A percentile compares a stretch with the other conserved stretches of the same genome.
phyloP scores from a whole-genome alignment of 805 yeast genomes.

The Wickerhamomyces kurtzmanii region DNA sequence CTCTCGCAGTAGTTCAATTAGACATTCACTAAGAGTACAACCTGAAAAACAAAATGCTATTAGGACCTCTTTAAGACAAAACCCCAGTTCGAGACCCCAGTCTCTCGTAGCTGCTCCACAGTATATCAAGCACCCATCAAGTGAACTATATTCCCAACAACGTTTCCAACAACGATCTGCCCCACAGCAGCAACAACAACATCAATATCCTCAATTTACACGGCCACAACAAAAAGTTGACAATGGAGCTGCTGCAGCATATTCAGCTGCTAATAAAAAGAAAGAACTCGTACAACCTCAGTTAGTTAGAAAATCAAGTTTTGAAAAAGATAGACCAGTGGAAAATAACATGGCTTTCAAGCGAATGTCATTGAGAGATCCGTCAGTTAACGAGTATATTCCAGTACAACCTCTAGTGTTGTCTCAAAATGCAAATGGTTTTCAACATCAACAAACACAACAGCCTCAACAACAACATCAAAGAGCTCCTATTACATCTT shows the following conservation, averaged over 20 bases:
- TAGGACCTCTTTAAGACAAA: conserved; percentile 16
- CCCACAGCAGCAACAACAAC: conserved; percentile 7
- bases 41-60: conserved; percentile 30
- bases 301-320: conserved; percentile 35
- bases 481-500: conserved; percentile 4
- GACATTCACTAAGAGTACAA: conserved; percentile 20
- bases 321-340: conserved; percentile 33
- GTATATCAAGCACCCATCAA: conserved; percentile 3
- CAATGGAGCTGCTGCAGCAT: conserved; percentile 14
- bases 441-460: conserved; percentile 15
- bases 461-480: conserved; percentile 6
- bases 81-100: conserved; percentile 4
- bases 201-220: conserved; percentile 2
- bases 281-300: conserved; percentile 21
- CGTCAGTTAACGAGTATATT: no score
- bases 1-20: conserved; percentile 22
- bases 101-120: no score
- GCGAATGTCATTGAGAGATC: conserved; percentile 24
- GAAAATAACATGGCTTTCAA: conserved; percentile 25
- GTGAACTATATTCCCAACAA: conserved; percentile 1
- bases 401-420: conserved; percentile 6
- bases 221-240: conserved; percentile 2
- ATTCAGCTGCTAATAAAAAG: conserved; percentile 47
- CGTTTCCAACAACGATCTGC: conserved; percentile 4
- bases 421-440: conserved; percentile 17